Conservation (phyloP, 2,329 filamentous ascomycete genomes). For the Diaporthe eres region DNA sequence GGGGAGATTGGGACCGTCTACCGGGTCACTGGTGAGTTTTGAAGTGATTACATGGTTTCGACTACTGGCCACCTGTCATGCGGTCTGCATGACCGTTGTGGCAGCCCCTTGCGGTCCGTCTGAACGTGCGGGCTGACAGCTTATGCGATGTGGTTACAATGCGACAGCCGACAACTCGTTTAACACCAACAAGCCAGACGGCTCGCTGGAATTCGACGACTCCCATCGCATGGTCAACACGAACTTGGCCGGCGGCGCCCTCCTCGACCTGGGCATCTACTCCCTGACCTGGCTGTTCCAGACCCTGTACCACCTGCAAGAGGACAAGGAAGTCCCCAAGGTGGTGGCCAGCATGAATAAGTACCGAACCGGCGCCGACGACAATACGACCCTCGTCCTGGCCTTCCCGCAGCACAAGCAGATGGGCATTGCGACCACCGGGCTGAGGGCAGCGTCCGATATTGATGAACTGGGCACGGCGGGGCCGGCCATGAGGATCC, state of each 20-base stretch:
- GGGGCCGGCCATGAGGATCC: slow-evolving; percentile 81
- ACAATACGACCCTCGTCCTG: slow-evolving; percentile 82
- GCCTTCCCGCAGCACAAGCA: slow-evolving; percentile 78
- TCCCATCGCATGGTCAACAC: slow-evolving; percentile 84
- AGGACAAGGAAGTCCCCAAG: slow-evolving; percentile 74
- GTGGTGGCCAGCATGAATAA: slow-evolving; percentile 80
- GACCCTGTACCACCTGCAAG: slow-evolving; percentile 85
- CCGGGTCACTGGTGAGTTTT: slow-evolving; percentile 65
- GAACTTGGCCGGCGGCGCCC: slow-evolving; percentile 84
- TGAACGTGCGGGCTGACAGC: slow-evolving; percentile 20
- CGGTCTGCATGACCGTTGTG: slow-evolving; percentile 3
- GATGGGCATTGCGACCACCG: slow-evolving; percentile 80
- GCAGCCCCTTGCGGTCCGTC: slow-evolving; percentile 8
- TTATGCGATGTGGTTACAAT: background rate
- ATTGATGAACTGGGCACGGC: slow-evolving; percentile 71
- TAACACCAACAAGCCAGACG: slow-evolving; percentile 70
- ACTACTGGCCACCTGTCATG: slow-evolving; percentile 15
- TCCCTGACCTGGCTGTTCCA: slow-evolving; percentile 93
- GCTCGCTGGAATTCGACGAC: slow-evolving; percentile 69
- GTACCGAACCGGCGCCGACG: slow-evolving; percentile 81
- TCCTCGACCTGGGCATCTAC: slow-evolving; percentile 91
- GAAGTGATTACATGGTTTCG: slow-evolving; percentile 7
- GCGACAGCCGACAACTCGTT: slow-evolving; percentile 71
- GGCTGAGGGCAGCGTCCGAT: slow-evolving; percentile 73
- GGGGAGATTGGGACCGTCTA: slow-evolving; percentile 73